Conservation (phyloP, 352 stramenopile genomes). For the Globisporangium mamillatum region DNA sequence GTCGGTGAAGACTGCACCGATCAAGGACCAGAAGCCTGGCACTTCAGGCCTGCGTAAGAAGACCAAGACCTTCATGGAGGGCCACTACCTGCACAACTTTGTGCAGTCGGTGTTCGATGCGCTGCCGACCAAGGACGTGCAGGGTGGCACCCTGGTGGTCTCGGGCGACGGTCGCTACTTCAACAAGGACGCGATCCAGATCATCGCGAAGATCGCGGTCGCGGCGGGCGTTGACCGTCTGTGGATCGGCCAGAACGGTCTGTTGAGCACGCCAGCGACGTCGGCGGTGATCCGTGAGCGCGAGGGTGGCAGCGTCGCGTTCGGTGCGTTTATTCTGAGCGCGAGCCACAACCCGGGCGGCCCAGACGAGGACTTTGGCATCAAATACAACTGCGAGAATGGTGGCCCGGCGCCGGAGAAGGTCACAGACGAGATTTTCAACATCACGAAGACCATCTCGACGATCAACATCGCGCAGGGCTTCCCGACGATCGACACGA, state of each 20-base stretch:
- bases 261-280: constrained; percentile 97
- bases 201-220: constrained; percentile 96
- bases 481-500: constrained; percentile 78
- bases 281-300: constrained; percentile 95
- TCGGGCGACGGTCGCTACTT: constrained; percentile 94
- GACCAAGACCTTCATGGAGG: constrained; percentile 97
- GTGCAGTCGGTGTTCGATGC: constrained; percentile 97
- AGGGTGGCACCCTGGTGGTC: constrained; percentile 95
- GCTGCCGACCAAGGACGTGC: constrained; percentile 92
- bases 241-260: constrained; percentile 93
- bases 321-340: constrained; percentile 97
- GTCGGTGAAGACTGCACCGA: constrained; percentile 88
- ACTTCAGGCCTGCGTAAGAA: constrained; percentile 99
- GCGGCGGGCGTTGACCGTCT: constrained; percentile 95
- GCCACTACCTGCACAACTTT: constrained; percentile 99
- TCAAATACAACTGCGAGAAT: constrained; percentile 99
- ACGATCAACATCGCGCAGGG: constrained; percentile 91
- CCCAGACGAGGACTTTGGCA: constrained; percentile 98
- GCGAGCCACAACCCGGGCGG: constrained; percentile 98
- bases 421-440: constrained; percentile 97
- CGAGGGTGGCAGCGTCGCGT: constrained; percentile 91
- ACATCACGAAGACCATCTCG: constrained; percentile 93
- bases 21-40: constrained; percentile 95
- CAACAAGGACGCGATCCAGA: constrained; percentile 95
- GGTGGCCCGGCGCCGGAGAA: constrained; percentile 96